Conservation (phyloP, 129 eudicot genomes). For the Pulicaria dysenterica region DNA sequence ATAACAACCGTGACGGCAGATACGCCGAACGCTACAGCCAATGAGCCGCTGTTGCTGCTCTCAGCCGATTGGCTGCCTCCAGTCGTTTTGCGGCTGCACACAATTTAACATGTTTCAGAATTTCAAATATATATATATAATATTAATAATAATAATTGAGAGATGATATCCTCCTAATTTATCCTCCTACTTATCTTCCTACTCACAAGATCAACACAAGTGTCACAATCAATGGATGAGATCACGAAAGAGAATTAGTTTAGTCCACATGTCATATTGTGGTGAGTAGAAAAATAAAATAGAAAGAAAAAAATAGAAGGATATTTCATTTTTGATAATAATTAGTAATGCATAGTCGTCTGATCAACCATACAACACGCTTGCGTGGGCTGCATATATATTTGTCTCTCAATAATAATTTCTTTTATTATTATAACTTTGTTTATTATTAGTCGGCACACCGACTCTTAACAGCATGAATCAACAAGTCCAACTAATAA, state of each 20-base stretch:
- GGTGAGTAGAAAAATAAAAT: no score
- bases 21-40: slow-evolving; percentile 24
- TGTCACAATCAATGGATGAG: no score
- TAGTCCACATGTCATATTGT: no score
- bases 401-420: not conserved
- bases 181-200: no score
- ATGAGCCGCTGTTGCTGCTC: slow-evolving; percentile 35
- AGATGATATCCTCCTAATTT: no score
- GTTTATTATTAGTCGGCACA: slow-evolving; percentile 29
- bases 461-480: slow-evolving; percentile 24
- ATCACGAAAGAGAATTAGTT: no score
- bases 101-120: slow-evolving; percentile 8
- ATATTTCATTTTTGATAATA: no score
- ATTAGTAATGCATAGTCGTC: not conserved
- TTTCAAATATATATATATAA: not conserved
- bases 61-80: slow-evolving; percentile 32
- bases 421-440: slow-evolving; percentile 8
- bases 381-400: slow-evolving; percentile 40
- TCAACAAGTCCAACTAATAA: not conserved
- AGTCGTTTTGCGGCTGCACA: slow-evolving; percentile 37
- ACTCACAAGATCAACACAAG: no score
- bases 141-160: no score
- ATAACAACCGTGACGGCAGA: slow-evolving; percentile 4
- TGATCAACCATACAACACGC: slow-evolving; percentile 24
- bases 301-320: no score